Percentiles rank a stretch among this genome's conserved stretches.
Evolutionary conservation across 2,329 filamentous ascomycete genomes (phyloP).

Genomic region (Verticillium albo-atrum): DNA sequence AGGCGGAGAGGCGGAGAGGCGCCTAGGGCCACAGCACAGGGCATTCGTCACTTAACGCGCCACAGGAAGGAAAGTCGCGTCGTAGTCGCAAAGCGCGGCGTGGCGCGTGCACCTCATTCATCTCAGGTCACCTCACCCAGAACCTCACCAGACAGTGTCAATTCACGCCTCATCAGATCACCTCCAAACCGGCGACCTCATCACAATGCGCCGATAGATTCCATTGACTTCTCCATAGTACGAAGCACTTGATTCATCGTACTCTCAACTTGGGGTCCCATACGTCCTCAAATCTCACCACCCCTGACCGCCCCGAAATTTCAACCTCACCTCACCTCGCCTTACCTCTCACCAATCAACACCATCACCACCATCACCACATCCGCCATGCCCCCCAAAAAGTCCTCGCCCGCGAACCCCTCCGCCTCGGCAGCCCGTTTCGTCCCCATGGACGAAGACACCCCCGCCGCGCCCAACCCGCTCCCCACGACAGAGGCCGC

Average conservation of each 20-base stretch:
- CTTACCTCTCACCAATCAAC: too few relatives aligned
- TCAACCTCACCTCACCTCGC: background rate
- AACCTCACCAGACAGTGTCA: background rate
- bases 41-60: constrained; percentile 1
- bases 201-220: background rate
- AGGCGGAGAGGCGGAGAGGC: too few relatives aligned
- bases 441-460: constrained; percentile 36
- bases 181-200: background rate
- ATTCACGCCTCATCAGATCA: background rate
- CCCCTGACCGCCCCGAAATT: background rate
- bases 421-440: constrained; percentile 40
- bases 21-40: background rate
- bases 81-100: background rate
- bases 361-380: background rate
- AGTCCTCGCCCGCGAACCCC: background rate
- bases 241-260: background rate
- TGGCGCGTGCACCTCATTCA: background rate
- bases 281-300: background rate
- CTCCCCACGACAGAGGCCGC: constrained; percentile 8
- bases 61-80: background rate
- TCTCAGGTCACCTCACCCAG: background rate
- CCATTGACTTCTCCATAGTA: background rate
- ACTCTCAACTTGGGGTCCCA: background rate
- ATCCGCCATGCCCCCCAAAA: constrained; percentile 43
- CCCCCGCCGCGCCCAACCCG: constrained; percentile 10